Base-by-base conservation (phyloP, 1,139 yeast genomes). In the Kurtzmaniella natalensis region DNA sequence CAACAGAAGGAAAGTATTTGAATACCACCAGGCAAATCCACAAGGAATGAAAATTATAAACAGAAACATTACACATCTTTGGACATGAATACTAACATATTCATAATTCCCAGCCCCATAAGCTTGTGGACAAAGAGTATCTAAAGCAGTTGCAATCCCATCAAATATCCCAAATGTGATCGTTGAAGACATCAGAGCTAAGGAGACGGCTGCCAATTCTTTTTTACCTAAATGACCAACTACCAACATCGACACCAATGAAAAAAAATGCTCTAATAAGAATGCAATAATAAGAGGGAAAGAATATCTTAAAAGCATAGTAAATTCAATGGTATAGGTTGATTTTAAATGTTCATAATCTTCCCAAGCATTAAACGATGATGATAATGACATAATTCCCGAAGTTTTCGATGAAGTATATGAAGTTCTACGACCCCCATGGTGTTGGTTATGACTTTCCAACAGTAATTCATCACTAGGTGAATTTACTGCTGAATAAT, bases 121-220 rank as follows among this genome's bases (percentile, higher is more conserved):
- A 0, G 88, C 87, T 50, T 81, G 88, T 0, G 96, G 89, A 48
- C 95, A 86, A 26, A 88, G 61, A 0, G 96, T 87, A 50, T 88
- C 96, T 36, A 88, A 64, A 16, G 94, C 78, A 0, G 96, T 87
- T 0, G 95, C 82, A 34, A 86, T 76, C 15, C 96, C 96, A 58
- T 85, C 95, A 53, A 86, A 83, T 2, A 87, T 63, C 1, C 95
- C 94, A 46, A 84, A 74, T 0, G 92, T 78, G 34, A 88, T 85
- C 25, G 92, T 84, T 1, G 92, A 78, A 1, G 94, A 81, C 95
- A 88, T 87, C 3, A 89, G 76, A 0, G 89, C 95, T 43, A 88
- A 64, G 0, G 95, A 84, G 2, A 86, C 95, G 0, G 89, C 88
- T 0, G 88, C 88, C 37, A 82, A 59, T 54, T 81, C 87, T 37